Evolutionary conservation across 2,329 filamentous ascomycete genomes (phyloP).

Genomic region (Sarocladium oryzae): DNA sequence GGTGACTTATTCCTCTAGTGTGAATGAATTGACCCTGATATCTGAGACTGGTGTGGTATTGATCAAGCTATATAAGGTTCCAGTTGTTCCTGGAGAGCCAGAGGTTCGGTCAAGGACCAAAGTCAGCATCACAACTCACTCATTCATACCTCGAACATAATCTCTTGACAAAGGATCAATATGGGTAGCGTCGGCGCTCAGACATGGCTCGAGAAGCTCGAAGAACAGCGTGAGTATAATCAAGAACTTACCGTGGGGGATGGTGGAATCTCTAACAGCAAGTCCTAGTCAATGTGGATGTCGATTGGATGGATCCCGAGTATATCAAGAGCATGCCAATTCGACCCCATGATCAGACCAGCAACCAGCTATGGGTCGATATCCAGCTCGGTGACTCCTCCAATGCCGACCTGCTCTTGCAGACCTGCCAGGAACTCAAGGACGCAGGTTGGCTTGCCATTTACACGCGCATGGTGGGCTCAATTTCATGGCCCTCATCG

Average conservation of each 20-base stretch:
- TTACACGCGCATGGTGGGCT: conserved; percentile 36
- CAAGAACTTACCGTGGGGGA: not conserved
- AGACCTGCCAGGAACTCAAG: conserved; percentile 36
- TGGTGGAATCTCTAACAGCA: not conserved
- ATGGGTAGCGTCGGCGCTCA: conserved; percentile 24
- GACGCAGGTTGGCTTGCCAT: conserved; percentile 39
- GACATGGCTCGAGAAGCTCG: conserved; percentile 37
- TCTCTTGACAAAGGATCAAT: not conserved
- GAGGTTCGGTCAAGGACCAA: not conserved
- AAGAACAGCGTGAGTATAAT: conserved; percentile 28
- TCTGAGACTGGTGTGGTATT: not conserved
- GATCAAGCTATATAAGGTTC: not conserved
- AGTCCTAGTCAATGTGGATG: conserved; percentile 39
- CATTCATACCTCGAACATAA: not conserved
- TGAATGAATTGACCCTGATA: too few relatives aligned
- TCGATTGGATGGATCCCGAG: conserved; percentile 46
- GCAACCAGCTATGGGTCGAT: conserved; percentile 43
- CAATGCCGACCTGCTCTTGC: conserved; percentile 34
- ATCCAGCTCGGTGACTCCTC: conserved; percentile 36
- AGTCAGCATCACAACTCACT: not conserved
- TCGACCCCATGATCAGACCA: conserved; percentile 41
- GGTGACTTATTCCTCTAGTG: too few relatives aligned
- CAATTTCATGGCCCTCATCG: not conserved
- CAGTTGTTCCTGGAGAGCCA: not conserved
- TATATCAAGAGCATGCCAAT: conserved; percentile 39